A percentile compares a stretch with the other conserved stretches of the same genome.
Evolutionary conservation across 1,284 basidiomycete species (phyloP).

Genomic region (Microbotryum silenes-acaulis): DNA sequence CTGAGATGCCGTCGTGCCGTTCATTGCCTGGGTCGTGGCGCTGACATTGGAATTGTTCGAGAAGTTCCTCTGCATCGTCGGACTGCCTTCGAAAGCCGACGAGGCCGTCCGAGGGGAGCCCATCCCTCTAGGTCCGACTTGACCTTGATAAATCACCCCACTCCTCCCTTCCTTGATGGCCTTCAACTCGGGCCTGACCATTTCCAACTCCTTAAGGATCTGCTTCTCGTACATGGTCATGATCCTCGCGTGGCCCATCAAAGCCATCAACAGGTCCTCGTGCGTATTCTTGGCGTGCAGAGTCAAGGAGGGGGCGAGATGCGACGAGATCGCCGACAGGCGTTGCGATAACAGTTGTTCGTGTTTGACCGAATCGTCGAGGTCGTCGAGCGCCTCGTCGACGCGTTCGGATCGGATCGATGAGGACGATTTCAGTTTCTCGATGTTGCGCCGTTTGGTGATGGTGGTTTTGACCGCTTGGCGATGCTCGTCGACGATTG

Average conservation of each 20-base stretch:
- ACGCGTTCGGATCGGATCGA: conserved; percentile 78
- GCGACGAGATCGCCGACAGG: conserved; percentile 80
- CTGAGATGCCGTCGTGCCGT: not conserved
- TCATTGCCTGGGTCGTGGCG: not conserved
- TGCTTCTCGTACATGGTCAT: conserved; percentile 84
- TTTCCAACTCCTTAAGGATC: conserved; percentile 73
- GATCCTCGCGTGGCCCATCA: conserved; percentile 83
- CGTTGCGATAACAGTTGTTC: conserved; percentile 72
- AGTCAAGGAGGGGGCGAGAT: conserved; percentile 73
- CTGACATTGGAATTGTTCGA: not conserved
- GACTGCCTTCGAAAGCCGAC: not conserved
- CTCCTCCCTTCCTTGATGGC: conserved; percentile 45
- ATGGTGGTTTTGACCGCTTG: conserved; percentile 82
- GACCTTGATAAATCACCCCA: conserved; percentile 32
- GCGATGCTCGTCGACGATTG: conserved; percentile 85
- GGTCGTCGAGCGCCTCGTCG: conserved; percentile 84
- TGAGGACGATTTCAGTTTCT: conserved; percentile 64
- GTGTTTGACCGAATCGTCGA: conserved; percentile 87
- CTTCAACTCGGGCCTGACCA: conserved; percentile 66
- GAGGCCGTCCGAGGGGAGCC: not conserved
- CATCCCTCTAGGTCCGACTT: not conserved
- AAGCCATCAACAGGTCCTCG: conserved; percentile 74
- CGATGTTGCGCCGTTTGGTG: conserved; percentile 78
- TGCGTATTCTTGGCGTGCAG: conserved; percentile 75
- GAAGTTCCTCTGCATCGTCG: not conserved